These are phyloP conservation scores for Talaromyces albobiverticillius DNA, from an alignment of 2,329 filamentous ascomycete genomes.

Conservation along the genomic window DNA sequence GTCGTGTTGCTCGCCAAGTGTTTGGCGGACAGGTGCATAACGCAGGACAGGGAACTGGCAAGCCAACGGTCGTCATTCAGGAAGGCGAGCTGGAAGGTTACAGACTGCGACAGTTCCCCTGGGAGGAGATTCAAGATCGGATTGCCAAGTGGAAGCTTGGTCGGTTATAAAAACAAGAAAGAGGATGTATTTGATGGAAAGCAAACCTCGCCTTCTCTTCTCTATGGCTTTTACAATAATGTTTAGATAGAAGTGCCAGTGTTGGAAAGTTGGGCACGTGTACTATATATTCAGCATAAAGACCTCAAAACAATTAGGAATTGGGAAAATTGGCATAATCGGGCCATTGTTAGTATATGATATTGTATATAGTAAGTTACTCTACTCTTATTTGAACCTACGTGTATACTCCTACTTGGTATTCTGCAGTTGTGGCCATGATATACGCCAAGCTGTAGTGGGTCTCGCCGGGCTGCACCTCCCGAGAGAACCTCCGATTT, in stretches of 20 bases:
- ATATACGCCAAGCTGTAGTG: conserved; percentile 12
- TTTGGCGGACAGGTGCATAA: conserved; percentile 76
- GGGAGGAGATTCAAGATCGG: conserved; percentile 85
- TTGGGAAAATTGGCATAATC: too few relatives aligned
- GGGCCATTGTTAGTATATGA: too few relatives aligned
- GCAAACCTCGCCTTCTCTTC: too few relatives aligned
- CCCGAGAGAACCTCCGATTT: background rate
- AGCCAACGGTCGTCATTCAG: conserved; percentile 91
- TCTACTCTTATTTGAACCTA: too few relatives aligned
- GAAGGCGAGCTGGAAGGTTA: conserved; percentile 76
- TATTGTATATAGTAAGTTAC: background rate
- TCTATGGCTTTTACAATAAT: background rate
- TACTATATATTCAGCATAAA: conserved; percentile 8
- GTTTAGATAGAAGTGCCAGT: background rate
- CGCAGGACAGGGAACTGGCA: conserved; percentile 72
- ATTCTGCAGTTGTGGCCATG: too few relatives aligned
- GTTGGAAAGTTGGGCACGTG: background rate
- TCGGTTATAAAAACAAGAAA: conserved; percentile 52
- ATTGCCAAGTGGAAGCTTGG: conserved; percentile 84
- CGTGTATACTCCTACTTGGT: too few relatives aligned
- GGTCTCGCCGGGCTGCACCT: conserved; percentile 18
- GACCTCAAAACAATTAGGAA: background rate
- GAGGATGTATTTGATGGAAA: too few relatives aligned
- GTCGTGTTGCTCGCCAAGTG: conserved; percentile 74
- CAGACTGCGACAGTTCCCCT: conserved; percentile 66